phyloP scores from a whole-genome alignment of 768 basidiomycete genomes.

The Xerocomus potaroensis region DNA sequence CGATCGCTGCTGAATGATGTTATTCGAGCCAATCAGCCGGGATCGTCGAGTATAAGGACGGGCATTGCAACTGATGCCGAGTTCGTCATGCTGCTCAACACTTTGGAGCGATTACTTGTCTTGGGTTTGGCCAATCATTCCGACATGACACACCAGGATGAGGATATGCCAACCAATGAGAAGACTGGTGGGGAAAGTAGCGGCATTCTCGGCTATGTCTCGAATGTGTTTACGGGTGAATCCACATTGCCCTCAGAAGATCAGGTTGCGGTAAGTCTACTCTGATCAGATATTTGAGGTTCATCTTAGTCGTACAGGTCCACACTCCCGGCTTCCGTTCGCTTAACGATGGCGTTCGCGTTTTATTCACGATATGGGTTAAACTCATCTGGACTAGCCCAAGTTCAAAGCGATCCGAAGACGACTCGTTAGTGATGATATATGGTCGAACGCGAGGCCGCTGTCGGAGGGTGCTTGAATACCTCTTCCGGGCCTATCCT shows the following conservation, averaged over 20 bases:
- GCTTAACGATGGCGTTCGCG: slow-evolving; percentile 76
- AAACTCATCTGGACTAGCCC: slow-evolving; percentile 49
- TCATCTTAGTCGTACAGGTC: slow-evolving; percentile 33
- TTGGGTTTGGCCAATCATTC: slow-evolving; percentile 61
- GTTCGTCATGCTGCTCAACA: slow-evolving; percentile 78
- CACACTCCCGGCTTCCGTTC: slow-evolving; percentile 73
- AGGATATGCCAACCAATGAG: slow-evolving; percentile 50
- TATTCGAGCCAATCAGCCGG: slow-evolving; percentile 37
- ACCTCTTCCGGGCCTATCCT: slow-evolving; percentile 77
- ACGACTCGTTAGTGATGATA: slow-evolving; percentile 66
- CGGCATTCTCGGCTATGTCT: slow-evolving; percentile 85
- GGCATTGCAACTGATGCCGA: slow-evolving; percentile 72
- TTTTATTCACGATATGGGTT: slow-evolving; percentile 74
- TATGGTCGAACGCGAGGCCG: slow-evolving; percentile 63
- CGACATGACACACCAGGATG: slow-evolving; percentile 48
- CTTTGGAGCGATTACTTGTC: slow-evolving; percentile 75
- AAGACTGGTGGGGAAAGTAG: slow-evolving; percentile 50
- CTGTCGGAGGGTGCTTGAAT: slow-evolving; percentile 77
- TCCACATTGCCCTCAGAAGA: slow-evolving; percentile 47
- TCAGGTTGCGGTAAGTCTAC: slow-evolving; percentile 48
- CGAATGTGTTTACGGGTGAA: slow-evolving; percentile 86
- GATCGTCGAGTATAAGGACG: slow-evolving; percentile 39
- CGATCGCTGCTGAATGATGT: slow-evolving; percentile 53
- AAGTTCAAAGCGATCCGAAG: slow-evolving; percentile 45
- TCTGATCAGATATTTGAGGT: not conserved